Evolutionary conservation across 228 moss, liverwort and hornwort genomes (phyloP), one percentile per base, ranked within the genome.

Genomic region (Sphagnum fallax): DNA sequence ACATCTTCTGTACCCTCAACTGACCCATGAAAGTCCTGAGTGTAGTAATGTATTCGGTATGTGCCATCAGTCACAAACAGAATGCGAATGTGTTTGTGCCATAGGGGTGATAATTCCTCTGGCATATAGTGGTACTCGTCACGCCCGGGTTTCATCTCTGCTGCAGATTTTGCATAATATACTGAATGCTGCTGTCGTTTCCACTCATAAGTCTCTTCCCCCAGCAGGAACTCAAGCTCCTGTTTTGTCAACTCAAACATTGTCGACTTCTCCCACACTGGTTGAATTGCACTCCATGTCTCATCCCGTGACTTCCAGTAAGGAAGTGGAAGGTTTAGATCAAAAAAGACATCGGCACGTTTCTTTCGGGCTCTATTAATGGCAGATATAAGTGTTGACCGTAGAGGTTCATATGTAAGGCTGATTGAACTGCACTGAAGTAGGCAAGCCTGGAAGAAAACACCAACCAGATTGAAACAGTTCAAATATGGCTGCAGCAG

Each of bases 1-100:
- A 93, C 98, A 71, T 98, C 98, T 75, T 98, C 98, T 32, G 98
- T 98, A 53, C 98, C 93, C 10, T 72, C 87, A 51, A 98, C 92
- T 4, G 83, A 72, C 10, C 93, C 93, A 53, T 98, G 98, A 71
- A 98, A 98, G 52, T 74, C 58, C 13, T 84, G 82, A 4, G 98
- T 98, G 61, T 98, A 98, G 64, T 98, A 93, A 69, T 98, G 98
- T 61, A 98, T 90, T 68, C 85, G 79, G 72, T 85, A 85, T 4
- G 91, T 98, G 49, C 93, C 98, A 72, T 98, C 98, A 52, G 93
- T 93, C n/a, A 92, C 89, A 52, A 98, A 71, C 49, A 98, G 71
- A 62, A 91, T 77, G 67, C 89, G 87, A 61, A 98, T 52, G 63
- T 89, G 75, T 47, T 90, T 75, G 53, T 98, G 98, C 98, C 90